Base-by-base conservation (phyloP, 805 yeast species). In the Metschnikowia reukaufii region DNA sequence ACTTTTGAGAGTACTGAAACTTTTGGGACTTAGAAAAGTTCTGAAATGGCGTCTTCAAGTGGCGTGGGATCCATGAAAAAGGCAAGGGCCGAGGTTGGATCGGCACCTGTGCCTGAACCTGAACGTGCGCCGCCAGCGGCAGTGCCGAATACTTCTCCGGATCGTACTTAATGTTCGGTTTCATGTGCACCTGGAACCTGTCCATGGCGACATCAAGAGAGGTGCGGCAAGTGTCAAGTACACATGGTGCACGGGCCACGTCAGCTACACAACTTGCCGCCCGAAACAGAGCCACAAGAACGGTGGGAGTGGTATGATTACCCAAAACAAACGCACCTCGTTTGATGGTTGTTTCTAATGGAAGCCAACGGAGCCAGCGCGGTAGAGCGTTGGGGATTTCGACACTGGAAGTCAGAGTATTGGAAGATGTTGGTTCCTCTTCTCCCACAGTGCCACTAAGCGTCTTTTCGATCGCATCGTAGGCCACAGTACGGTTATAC, bases 251-350 rank as follows among this genome's bases (percentile, higher is more conserved):
- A 12, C 66, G 66, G 3, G 72, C 63, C 9, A 79, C 70, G 63
- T 91, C 97, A 1, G 84, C 48, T 0, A 72, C 45, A 0, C 89
- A 90, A 12, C 66, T 66, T 1, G 81, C 81, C 1, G 72, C 61
- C 4, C 76, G 71, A 56, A 76, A 84, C 7, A 89, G 82, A 4
- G 77, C 70, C 3, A 89, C 82, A 36, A 86, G 52, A 9, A 94
- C 66, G 0, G 91, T 80, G 1, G 94, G 84, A 0, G 97, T 89
- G 13, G 80, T 76, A 49, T 76, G 73, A 63, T 91, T 92, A 7
- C 99, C 99, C 17, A 89, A 58, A 1, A 88, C 85, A 21, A 88
- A 40, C 0, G 96, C 84, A 1, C 92, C 89, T 46, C 79, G 84
- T 37, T 72, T 77, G 10, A 88, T 70, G 6, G 69, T 65, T 2